phyloP scores from a whole-genome alignment of 495 filamentous ascomycete genomes.

The Neurospora sp. region DNA sequence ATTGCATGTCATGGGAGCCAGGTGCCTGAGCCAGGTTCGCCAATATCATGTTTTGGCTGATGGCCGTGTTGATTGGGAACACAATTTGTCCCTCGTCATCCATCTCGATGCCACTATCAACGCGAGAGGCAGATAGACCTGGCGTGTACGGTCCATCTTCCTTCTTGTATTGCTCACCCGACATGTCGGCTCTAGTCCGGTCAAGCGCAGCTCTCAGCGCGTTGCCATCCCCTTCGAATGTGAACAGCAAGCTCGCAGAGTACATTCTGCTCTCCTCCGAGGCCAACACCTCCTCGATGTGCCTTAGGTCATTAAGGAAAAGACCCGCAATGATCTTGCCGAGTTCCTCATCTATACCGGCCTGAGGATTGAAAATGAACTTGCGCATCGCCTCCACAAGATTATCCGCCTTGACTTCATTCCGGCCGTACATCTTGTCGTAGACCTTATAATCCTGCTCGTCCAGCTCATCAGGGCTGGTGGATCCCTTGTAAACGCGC shows the following conservation, averaged over 20 bases:
- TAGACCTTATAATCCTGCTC: constrained; percentile 57
- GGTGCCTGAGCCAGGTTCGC: background rate
- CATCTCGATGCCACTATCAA: constrained; percentile 37
- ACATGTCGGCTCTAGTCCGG: constrained; percentile 39
- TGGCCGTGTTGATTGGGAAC: background rate
- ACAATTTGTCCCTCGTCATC: constrained; percentile 26
- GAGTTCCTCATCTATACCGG: constrained; percentile 44
- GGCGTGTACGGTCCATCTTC: background rate
- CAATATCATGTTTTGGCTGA: background rate
- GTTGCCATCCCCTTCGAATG: constrained; percentile 80
- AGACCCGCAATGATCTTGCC: constrained; percentile 48
- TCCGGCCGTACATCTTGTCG: constrained; percentile 79
- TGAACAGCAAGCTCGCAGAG: constrained; percentile 77
- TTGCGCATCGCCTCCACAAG: constrained; percentile 64
- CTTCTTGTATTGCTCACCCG: constrained; percentile 11
- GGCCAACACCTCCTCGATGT: constrained; percentile 55
- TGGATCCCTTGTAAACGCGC: constrained; percentile 70
- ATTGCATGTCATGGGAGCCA: background rate
- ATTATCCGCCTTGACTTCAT: constrained; percentile 55
- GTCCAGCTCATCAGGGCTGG: constrained; percentile 35
- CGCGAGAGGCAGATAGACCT: constrained; percentile 16
- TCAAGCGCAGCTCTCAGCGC: constrained; percentile 58
- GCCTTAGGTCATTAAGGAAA: constrained; percentile 57
- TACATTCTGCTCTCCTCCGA: constrained; percentile 87
- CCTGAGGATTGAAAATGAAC: constrained; percentile 58